Conservation (phyloP, 306 rosid genomes). For the Glycine soja region DNA sequence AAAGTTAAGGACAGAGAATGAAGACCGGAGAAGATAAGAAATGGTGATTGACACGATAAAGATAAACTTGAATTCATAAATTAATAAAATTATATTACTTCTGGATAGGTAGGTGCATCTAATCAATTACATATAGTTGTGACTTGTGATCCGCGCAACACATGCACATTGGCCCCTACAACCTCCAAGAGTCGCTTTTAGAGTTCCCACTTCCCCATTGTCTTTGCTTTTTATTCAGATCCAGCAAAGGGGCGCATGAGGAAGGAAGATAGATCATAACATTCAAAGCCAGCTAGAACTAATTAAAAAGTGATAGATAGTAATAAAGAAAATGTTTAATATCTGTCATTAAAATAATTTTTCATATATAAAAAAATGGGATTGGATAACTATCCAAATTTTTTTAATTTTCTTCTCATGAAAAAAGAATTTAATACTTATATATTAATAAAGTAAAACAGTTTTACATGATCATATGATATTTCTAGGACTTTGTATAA, state of each 20-base stretch:
- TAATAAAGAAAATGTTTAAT: too few species aligned
- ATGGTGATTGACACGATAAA: neutral
- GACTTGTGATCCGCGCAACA: conserved; percentile 34
- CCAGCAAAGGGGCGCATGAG: neutral
- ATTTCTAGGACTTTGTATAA: neutral
- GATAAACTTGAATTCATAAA: conserved; percentile 1
- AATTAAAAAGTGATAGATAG: neutral
- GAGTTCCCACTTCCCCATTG: neutral
- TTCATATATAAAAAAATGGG: too few species aligned
- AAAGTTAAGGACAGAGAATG: neutral
- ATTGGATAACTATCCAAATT: too few species aligned
- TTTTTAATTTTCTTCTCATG: too few species aligned
- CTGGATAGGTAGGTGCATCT: neutral
- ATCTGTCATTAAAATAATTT: too few species aligned
- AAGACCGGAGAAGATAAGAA: neutral
- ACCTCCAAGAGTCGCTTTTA: conserved; percentile 44
- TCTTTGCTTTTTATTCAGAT: neutral
- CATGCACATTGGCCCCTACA: conserved; percentile 39
- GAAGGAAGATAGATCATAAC: neutral
- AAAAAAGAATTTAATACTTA: too few species aligned
- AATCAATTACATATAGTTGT: conserved; percentile 12
- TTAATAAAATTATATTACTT: neutral
- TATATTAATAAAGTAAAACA: too few species aligned
- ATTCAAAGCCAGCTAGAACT: conserved; percentile 15
- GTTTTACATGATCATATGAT: too few species aligned